Percentiles rank a stretch among this genome's conserved stretches.
These are phyloP conservation scores for Cyclotella choctawhatcheeana DNA, from an alignment of 108 stramenopile genomes.

Conservation along the genomic window DNA sequence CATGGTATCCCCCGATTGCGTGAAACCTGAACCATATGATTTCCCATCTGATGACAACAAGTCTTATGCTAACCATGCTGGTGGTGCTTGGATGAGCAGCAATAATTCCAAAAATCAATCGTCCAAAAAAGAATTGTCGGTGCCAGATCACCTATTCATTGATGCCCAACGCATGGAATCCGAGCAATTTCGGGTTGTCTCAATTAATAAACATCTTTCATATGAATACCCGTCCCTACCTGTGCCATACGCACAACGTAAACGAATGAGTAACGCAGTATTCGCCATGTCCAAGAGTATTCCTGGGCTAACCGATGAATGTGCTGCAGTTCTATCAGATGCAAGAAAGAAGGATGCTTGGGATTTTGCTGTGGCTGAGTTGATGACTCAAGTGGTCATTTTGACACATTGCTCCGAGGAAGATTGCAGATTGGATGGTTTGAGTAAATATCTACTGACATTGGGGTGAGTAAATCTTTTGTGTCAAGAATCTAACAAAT, in stretches of 20 bases:
- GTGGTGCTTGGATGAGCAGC: conserved; percentile 46
- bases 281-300: conserved; percentile 81
- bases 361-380: conserved; percentile 88
- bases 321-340: conserved; percentile 76
- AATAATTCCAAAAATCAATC: conserved; percentile 24
- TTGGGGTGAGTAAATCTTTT: conserved; percentile 43
- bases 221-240: conserved; percentile 78
- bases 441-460: conserved; percentile 79
- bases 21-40: conserved; percentile 18
- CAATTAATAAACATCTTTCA: conserved; percentile 46
- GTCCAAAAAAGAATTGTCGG: neutral
- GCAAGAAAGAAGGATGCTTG: conserved; percentile 78
- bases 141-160: conserved; percentile 62
- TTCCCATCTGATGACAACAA: conserved; percentile 14
- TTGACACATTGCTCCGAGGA: conserved; percentile 73
- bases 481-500: neutral
- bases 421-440: conserved; percentile 76
- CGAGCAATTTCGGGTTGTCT: conserved; percentile 74
- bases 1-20: conserved; percentile 45
- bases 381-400: conserved; percentile 89
- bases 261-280: conserved; percentile 81
- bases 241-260: conserved; percentile 84
- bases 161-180: conserved; percentile 68
- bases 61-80: conserved; percentile 47
- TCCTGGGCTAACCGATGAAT: conserved; percentile 81